Base-by-base conservation (phyloP, 805 yeast species). In the Starmerella scarabaei region DNA sequence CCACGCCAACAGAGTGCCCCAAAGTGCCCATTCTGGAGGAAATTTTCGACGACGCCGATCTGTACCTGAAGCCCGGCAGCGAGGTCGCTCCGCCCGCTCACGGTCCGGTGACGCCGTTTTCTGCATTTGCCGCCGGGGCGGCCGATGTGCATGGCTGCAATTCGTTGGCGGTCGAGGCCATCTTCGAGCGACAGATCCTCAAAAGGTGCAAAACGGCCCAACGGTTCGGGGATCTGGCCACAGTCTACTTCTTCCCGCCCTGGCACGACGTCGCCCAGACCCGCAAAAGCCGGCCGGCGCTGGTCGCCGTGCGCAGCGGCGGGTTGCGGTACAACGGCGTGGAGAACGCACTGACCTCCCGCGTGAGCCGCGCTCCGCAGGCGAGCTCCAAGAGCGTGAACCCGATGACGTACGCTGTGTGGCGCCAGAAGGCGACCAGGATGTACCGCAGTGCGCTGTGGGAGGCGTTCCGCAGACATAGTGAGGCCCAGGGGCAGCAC, bases 241-340 rank as follows among this genome's bases (percentile, higher is more conserved):
- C 34, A 6, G 24, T 40, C 5, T 38, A 18, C 19, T 51, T 40
- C 27, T 42, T 48, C 26, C 55, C 55, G 5, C 52, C 55, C 7
- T 51, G 53, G 55, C 55, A 51, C 38, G 45, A 49, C 1, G 20
- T 48, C 3, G 48, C 52, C 3, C 43, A 38, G 17, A 50, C 41
- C n/a, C 42, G 55, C 7, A 40, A 35, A 9, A 46, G 53, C 16
- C 44, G 55, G 21, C 55, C 55, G 1, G 45, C 51, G 2, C 16
- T 51, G 20, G 42, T 30, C 4, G 41, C 44, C 1, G 12, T 45
- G 6, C 43, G 40, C 9, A 24, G 37, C 14, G 21, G 19, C 2
- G 51, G 51, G 12, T 30, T 5, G 3, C 36, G 14, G 12, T 48
- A 17, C 32, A 51, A 51, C 30, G 55, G 55, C 8, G 33, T 8